Percentiles rank a stretch among this genome's conserved stretches.
phyloP scores from a whole-genome alignment of 1,284 basidiomycete genomes.

The Melampsora americana region DNA sequence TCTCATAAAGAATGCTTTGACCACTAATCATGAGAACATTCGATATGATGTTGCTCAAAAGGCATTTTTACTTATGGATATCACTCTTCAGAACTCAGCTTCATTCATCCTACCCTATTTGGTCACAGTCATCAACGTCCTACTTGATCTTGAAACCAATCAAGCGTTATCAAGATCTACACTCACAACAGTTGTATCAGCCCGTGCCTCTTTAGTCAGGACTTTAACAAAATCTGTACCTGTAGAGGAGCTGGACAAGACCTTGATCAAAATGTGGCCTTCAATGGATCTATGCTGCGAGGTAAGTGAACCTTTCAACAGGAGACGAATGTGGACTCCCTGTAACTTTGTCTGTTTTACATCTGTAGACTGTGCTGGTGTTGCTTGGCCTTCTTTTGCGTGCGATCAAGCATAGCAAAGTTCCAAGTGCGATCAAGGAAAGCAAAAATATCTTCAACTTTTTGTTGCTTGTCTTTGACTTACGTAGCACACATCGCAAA shows the following conservation, averaged over 20 bases:
- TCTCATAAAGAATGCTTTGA: conserved; percentile 3
- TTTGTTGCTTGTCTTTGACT: conserved; percentile 75
- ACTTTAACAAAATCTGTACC: conserved; percentile 39
- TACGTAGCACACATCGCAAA: conserved; percentile 55
- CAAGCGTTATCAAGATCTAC: background rate
- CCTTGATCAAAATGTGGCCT: conserved; percentile 26
- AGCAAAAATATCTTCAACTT: conserved; percentile 73
- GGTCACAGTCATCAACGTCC: conserved; percentile 13
- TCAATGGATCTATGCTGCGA: conserved; percentile 11
- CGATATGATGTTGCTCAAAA: background rate
- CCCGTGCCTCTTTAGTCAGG: conserved; percentile 20
- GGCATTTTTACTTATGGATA: conserved; percentile 27
- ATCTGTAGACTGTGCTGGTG: conserved; percentile 21
- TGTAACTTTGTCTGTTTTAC: background rate
- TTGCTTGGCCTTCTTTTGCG: conserved; percentile 50
- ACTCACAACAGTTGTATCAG: background rate
- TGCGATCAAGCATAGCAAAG: conserved; percentile 49
- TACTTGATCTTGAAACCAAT: conserved; percentile 22
- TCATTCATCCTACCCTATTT: conserved; percentile 30
- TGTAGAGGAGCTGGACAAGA: conserved; percentile 14
- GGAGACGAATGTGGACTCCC: background rate
- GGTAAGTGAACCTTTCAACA: conserved; percentile 8
- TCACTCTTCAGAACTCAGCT: conserved; percentile 27
- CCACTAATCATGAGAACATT: background rate
- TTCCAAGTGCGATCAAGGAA: conserved; percentile 62